phyloP scores from a whole-genome alignment of 306 rosid genomes.

The Mucuna pruriens region DNA sequence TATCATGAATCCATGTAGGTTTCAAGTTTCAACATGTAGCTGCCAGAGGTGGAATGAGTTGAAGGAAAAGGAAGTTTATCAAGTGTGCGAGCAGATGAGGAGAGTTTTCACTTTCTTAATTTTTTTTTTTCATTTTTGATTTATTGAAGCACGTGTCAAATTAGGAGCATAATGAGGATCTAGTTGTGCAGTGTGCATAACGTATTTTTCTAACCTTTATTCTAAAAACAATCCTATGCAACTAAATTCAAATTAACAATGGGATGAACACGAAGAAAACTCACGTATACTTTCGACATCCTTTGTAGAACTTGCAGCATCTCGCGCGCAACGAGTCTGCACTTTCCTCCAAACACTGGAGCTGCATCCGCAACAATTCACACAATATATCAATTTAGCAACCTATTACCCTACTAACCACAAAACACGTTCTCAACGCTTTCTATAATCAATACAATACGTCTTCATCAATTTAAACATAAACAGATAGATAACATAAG shows the following conservation, averaged over 20 bases:
- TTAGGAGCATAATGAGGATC: constrained; percentile 15
- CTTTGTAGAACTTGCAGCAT: constrained; percentile 83
- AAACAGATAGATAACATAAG: neutral
- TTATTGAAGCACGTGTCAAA: neutral
- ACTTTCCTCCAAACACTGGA: constrained; percentile 91
- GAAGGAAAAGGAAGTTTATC: neutral
- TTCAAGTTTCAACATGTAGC: neutral
- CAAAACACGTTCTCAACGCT: neutral
- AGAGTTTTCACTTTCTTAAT: neutral
- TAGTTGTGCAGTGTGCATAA: neutral
- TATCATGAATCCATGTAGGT: neutral
- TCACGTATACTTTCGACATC: constrained; percentile 90
- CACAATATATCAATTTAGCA: constrained; percentile 17
- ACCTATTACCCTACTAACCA: constrained; percentile 1
- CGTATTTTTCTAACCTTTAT: neutral
- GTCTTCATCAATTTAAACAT: neutral
- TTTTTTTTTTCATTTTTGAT: neutral
- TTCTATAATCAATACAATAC: neutral
- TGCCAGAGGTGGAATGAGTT: neutral
- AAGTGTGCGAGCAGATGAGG: neutral
- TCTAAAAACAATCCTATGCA: neutral
- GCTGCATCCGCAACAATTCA: constrained; percentile 57
- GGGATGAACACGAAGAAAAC: constrained; percentile 14
- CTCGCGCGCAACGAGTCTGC: constrained; percentile 75
- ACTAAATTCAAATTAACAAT: neutral